Evolutionary conservation across 345 rosid species (phyloP), one percentile per base, ranked within the genome.

Genomic region (Ceriops zippeliana): DNA sequence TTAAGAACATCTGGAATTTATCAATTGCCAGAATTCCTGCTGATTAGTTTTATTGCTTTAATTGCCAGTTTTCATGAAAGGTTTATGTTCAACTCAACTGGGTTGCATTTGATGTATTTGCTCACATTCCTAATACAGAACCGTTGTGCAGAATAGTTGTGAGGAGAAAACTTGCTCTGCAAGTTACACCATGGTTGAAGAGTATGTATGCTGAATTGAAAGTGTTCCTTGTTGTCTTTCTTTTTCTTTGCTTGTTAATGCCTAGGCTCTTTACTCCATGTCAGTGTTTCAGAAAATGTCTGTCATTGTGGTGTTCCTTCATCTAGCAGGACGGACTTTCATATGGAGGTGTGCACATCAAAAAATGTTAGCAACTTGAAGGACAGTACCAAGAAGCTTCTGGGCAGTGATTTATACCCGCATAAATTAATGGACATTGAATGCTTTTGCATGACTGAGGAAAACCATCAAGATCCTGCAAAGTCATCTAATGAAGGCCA

Each of bases 161-260:
- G 72, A 75, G 68, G 83, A 75, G 57, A 84, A 72, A 52, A 54
- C 65, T 35, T 69, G 62, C 75, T 63, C 78, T 19, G 38, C 61
- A 27, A 75, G 58, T 68, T 26, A 57, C 47, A 2, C 30, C 72
- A 62, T 68, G 37, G 56, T 56, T 51, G 83, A 77, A 68, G 76
- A 79, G 92, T 87, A 85, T 65, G 86, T 52, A 63, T 9, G 19
- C 35, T 51, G 60, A 52, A 65, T 62, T 67, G 52, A 1, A 52
- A 58, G 27, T 28, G n/a, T 38, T 58, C 47, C 42, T 19, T 15
- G 62, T 31, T 31, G 58, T 34, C 58, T 31, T 7, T 34, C 19
- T 16, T 17, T 30, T 20, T 58, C 4, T 1, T 31, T 62, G 2
- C 49, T 53, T 20, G 26, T 26, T 7, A 53, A 15, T 28, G 24